Evolutionary conservation across 495 filamentous ascomycete species (phyloP), one percentile per base, ranked within the genome.

Genomic region (Physcia stellaris): DNA sequence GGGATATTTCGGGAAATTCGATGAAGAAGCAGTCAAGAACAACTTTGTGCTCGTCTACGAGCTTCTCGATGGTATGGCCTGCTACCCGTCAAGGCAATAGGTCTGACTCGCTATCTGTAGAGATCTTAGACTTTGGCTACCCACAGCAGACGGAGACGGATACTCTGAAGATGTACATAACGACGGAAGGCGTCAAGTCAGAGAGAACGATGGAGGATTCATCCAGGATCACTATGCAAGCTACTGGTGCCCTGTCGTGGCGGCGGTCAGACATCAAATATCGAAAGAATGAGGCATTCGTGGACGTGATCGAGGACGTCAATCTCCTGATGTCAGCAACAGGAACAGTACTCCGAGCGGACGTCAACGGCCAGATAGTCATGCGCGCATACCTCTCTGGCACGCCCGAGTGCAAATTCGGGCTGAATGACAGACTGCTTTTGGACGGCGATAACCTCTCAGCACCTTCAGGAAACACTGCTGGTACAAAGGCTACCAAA

Each of bases 101-200:
- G n/a, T n/a, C n/a, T n/a, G n/a, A n/a, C n/a, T n/a, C n/a, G n/a
- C n/a, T n/a, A n/a, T n/a, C n/a, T 24, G 28, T 53, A 95, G 90
- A 99, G 62, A 94, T 99, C 49, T 74, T 99, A 52, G 92, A 99
- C 61, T 99, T 96, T 56, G 92, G 92, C 51, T 99, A 99, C 57
- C 92, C 92, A 36, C 92, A 99, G 58, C 96, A 96, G 59, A 96
- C 92, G 48, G 92, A 99, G 64, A 88, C 87, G 28, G 92, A 99
- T 55, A 99, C 92, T 13, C 70, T 99, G 42, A 99, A 96, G 66
- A 95, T 96, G 88, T 96, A 99, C 66, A 99, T 99, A 61, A 99
- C 92, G 11, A 96, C 92, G 34, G 92, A 99, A 63, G 90, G 92
- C 31, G 92, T 99, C 64, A 94, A 93, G 60, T 90, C 86, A 19